Evolutionary conservation across 768 basidiomycete species (phyloP), one percentile per base, ranked within the genome.

Genomic region (Leucocoprinus leucothites): DNA sequence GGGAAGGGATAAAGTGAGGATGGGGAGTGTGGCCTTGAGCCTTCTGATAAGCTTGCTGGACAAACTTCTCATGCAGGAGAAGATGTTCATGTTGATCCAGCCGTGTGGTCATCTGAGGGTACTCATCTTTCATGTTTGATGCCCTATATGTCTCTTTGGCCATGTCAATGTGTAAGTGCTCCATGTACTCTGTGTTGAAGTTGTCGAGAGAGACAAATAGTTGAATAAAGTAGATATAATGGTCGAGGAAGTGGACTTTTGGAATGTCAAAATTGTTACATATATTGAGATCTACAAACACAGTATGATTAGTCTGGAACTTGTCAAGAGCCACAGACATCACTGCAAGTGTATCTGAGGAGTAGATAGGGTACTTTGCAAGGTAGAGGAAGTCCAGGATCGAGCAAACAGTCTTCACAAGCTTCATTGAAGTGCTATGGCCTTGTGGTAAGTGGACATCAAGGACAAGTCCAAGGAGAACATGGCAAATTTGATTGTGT

Each of bases 41-140:
- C 61, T 9, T 67, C 67, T 31, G 31, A 5, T 5, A n/a, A 57
- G 51, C 7, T 11, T 41, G 41, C 74, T 68, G n/a, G 57, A 56
- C 1, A 42, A 48, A 24, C 6, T 26, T 3, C 9, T 46, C 45
- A 25, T 46, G 45, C 4, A 1, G 25, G 1, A 26, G 14, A 1
- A 46, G 11, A 14, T 28, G 24, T 18, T 46, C 45, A 1, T 28
- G 13, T 46, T 16, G 21, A 14, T 28, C 22, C 1, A 80, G 63
- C 71, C 71, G 75, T 0, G 47, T 24, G 0, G 69, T 68, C 78
- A 79, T 79, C 52, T 77, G 77, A 13, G 61, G 43, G 45, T 56
- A 61, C 45, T 69, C 64, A 14, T 72, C 64, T 31, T 67, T 62
- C 14, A 48, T 14, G 53, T 70, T 64, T 36, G 57, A 64, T 31